A percentile compares a stretch with the other conserved stretches of the same genome.
phyloP scores from a whole-genome alignment of 148 eudicot genomes.

The Nyssa sinensis region DNA sequence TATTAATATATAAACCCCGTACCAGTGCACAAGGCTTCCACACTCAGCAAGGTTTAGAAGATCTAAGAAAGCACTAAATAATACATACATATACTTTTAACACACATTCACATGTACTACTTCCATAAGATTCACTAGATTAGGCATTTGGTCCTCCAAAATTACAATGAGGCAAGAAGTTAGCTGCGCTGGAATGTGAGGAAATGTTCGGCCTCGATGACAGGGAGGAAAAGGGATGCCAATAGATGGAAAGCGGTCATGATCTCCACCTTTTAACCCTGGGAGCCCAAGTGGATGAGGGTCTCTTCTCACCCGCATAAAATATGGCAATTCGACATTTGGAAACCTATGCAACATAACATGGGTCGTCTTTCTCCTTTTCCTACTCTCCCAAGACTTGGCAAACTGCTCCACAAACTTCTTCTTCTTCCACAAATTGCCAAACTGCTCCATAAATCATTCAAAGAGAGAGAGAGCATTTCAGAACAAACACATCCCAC shows the following conservation, averaged over 20 bases:
- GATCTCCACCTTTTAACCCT: constrained; percentile 50
- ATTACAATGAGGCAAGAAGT: constrained; percentile 31
- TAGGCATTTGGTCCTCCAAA: constrained; percentile 30
- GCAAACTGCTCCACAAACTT: constrained; percentile 56
- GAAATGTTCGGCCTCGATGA: constrained; percentile 16
- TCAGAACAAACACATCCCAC: constrained; percentile 63
- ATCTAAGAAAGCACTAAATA: too few species aligned
- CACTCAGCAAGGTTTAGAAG: too few species aligned
- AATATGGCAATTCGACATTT: constrained; percentile 9
- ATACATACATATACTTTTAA: too few species aligned
- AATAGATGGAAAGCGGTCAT: constrained; percentile 36
- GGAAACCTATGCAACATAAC: not conserved
- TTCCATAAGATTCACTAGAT: too few species aligned
- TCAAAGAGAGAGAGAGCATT: constrained; percentile 51
- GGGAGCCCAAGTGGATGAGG: constrained; percentile 34
- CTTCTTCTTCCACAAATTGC: constrained; percentile 27
- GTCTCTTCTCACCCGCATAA: constrained; percentile 35
- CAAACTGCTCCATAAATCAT: constrained; percentile 56
- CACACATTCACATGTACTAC: too few species aligned
- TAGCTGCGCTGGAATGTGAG: constrained; percentile 7
- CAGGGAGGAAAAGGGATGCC: constrained; percentile 1
- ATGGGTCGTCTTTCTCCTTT: constrained; percentile 36
- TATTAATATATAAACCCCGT: too few species aligned
- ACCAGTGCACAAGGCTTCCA: too few species aligned
- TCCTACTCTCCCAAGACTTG: constrained; percentile 40